These are phyloP conservation scores for Arthrinium phaeospermum DNA, from an alignment of 2,329 filamentous ascomycete genomes.

Conservation along the genomic window DNA sequence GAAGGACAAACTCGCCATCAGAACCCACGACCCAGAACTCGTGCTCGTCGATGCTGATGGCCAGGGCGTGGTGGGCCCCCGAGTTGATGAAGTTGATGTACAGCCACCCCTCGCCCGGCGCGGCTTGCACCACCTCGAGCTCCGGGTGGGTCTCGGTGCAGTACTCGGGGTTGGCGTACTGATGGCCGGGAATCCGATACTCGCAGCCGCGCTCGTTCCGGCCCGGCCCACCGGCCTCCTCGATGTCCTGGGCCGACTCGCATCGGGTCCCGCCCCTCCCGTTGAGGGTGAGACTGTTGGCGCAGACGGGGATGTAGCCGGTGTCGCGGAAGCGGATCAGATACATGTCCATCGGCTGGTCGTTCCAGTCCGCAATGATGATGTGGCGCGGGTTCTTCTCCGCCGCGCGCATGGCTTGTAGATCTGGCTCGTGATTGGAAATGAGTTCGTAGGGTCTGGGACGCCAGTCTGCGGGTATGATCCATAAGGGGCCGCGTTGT, in stretches of 20 bases:
- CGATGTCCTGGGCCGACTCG: slow-evolving; percentile 21
- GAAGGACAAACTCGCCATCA: slow-evolving; percentile 28
- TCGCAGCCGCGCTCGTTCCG: slow-evolving; percentile 26
- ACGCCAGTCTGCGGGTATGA: slow-evolving; percentile 26
- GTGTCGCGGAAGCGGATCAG: slow-evolving; percentile 19
- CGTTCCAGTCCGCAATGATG: slow-evolving; percentile 29
- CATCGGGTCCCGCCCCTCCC: slow-evolving; percentile 23
- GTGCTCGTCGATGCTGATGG: slow-evolving; percentile 28
- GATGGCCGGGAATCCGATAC: not conserved
- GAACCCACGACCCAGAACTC: slow-evolving; percentile 29
- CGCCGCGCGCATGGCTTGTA: slow-evolving; percentile 24
- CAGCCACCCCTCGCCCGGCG: slow-evolving; percentile 26
- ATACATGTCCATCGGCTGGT: slow-evolving; percentile 27
- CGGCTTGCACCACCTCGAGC: slow-evolving; percentile 25
- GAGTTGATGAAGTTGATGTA: slow-evolving; percentile 30
- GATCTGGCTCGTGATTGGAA: slow-evolving; percentile 20
- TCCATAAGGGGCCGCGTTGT: slow-evolving; percentile 28
- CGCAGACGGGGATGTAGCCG: slow-evolving; percentile 11
- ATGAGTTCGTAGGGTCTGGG: slow-evolving; percentile 27
- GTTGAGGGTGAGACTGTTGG: slow-evolving; percentile 25
- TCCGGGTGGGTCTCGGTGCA: slow-evolving; percentile 25
- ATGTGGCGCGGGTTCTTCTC: slow-evolving; percentile 27
- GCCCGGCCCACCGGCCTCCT: slow-evolving; percentile 22
- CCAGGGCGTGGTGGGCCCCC: slow-evolving; percentile 27
- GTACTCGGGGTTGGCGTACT: slow-evolving; percentile 16